These are phyloP conservation scores for Dactylellina cionopaga DNA, from an alignment of 2,329 filamentous ascomycete genomes.

Conservation along the genomic window DNA sequence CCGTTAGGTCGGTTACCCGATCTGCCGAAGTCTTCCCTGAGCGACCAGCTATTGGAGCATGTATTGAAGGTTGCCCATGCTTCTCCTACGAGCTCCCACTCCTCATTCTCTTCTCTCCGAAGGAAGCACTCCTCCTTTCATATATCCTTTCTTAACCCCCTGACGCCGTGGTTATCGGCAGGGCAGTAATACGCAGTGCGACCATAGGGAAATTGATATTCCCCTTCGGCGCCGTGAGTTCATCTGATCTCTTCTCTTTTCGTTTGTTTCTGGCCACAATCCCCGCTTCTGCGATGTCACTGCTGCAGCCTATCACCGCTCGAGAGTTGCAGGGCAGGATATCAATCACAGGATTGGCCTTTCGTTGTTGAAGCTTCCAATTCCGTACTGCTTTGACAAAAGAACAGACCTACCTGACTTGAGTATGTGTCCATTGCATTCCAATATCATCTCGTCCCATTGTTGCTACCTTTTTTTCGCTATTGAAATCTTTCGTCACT, in stretches of 20 bases:
- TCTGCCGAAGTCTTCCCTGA: slow-evolving; percentile 19
- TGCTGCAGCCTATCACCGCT: slow-evolving; percentile 16
- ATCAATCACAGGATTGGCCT: slow-evolving; percentile 24
- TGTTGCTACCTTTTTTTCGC: slow-evolving; percentile 1
- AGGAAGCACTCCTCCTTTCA: not conserved
- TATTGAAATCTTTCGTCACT: slow-evolving; percentile 22
- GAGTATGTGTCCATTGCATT: not conserved
- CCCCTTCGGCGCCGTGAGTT: slow-evolving; percentile 32
- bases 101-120: not conserved
- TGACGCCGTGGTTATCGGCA: slow-evolving; percentile 25
- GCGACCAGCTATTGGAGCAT: not conserved
- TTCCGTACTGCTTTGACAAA: not conserved
- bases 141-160: slow-evolving; percentile 1
- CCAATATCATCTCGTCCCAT: not conserved
- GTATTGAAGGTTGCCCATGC: not conserved
- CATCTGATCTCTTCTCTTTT: slow-evolving; percentile 32
- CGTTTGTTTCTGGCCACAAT: slow-evolving; percentile 8
- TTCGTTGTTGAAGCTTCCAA: not conserved
- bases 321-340: slow-evolving; percentile 20
- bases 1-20: slow-evolving; percentile 34
- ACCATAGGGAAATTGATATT: slow-evolving; percentile 43
- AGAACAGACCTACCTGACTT: slow-evolving; percentile 1
- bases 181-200: slow-evolving; percentile 37
- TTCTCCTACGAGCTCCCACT: slow-evolving; percentile 19
- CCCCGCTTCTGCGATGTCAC: slow-evolving; percentile 42